Conservation (phyloP, 495 filamentous ascomycete genomes). For the Penicillium maclennaniae region DNA sequence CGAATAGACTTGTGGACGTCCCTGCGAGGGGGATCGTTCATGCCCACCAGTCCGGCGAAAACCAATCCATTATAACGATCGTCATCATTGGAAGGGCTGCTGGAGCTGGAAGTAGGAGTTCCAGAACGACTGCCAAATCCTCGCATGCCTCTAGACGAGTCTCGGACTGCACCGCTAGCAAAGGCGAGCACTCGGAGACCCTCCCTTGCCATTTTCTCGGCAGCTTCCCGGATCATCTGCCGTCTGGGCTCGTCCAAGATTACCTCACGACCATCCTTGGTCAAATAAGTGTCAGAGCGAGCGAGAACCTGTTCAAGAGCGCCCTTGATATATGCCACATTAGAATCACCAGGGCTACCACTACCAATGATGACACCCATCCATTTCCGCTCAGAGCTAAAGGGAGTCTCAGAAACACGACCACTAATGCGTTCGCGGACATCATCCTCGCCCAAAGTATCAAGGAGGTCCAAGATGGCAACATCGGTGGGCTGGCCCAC, state of each 20-base stretch:
- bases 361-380: constrained; percentile 88
- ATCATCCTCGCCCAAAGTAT: constrained; percentile 86
- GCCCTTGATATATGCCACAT: constrained; percentile 91
- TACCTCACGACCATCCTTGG: constrained; percentile 80
- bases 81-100: constrained; percentile 53
- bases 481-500: constrained; percentile 97
- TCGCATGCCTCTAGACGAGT: constrained; percentile 27
- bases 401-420: constrained; percentile 79
- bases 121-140: constrained; percentile 43
- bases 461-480: constrained; percentile 86
- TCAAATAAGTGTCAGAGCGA: constrained; percentile 86
- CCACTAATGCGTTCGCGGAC: constrained; percentile 77
- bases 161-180: constrained; percentile 64
- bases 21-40: constrained; percentile 91
- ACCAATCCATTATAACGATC: constrained; percentile 75
- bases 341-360: constrained; percentile 44
- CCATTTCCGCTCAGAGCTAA: constrained; percentile 97
- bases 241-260: constrained; percentile 76
- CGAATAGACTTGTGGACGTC: constrained; percentile 87
- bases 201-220: constrained; percentile 84
- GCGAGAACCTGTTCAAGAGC: constrained; percentile 83
- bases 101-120: constrained; percentile 46
- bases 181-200: constrained; percentile 91
- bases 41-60: constrained; percentile 90
- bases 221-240: constrained; percentile 71